These are phyloP conservation scores for Chaetomium sp. DNA, from an alignment of 2,329 filamentous ascomycete genomes.

Conservation along the genomic window DNA sequence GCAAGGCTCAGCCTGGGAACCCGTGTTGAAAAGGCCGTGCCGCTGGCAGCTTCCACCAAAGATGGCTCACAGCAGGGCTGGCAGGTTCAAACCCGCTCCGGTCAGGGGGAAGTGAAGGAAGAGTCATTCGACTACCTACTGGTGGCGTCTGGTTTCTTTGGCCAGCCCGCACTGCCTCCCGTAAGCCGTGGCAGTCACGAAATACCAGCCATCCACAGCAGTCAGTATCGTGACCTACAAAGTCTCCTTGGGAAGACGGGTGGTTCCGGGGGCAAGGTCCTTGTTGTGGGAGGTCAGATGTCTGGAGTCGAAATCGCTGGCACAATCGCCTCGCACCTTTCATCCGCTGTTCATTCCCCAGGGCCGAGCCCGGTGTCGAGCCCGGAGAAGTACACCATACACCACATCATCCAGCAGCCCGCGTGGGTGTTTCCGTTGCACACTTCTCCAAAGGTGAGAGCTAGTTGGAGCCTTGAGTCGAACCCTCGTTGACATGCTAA, in stretches of 20 bases:
- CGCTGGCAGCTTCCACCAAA: constrained; percentile 30
- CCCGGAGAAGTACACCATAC: constrained; percentile 58
- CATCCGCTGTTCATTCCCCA: constrained; percentile 61
- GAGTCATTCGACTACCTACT: constrained; percentile 70
- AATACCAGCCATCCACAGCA: constrained; percentile 67
- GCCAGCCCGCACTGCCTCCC: constrained; percentile 57
- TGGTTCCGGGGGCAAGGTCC: constrained; percentile 58
- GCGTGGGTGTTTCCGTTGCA: constrained; percentile 70
- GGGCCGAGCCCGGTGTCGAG: constrained; percentile 44
- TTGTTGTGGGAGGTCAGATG: constrained; percentile 80
- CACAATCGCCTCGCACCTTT: constrained; percentile 71
- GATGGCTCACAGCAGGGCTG: constrained; percentile 38
- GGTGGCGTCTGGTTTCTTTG: constrained; percentile 77
- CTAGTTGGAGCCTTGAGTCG: not conserved
- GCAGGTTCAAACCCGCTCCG: constrained; percentile 28
- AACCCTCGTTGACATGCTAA: not conserved
- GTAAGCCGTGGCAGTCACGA: constrained; percentile 42
- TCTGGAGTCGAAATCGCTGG: constrained; percentile 78
- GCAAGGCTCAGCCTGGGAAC: constrained; percentile 54
- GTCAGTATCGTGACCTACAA: constrained; percentile 60
- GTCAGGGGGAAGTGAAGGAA: constrained; percentile 45
- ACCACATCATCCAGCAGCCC: constrained; percentile 70
- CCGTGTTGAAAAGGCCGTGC: constrained; percentile 47
- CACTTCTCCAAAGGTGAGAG: constrained; percentile 52
- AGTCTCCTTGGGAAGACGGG: constrained; percentile 48